A percentile compares a stretch with the other conserved stretches of the same genome.
Evolutionary conservation across 148 eudicot species (phyloP).

Genomic region (Tetragonia tetragonoides): DNA sequence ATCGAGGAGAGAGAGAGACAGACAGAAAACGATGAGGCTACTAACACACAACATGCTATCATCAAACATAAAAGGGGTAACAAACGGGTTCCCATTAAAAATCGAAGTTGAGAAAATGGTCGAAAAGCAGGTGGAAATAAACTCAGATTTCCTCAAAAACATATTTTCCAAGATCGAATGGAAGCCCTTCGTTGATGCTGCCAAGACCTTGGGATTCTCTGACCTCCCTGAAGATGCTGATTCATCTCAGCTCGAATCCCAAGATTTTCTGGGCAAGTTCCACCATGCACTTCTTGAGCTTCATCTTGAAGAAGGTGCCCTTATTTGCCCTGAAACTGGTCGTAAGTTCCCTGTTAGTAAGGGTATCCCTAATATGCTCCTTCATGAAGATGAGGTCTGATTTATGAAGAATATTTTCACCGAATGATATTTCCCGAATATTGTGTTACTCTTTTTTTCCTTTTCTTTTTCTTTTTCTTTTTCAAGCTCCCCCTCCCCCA

Average conservation of each 20-base stretch:
- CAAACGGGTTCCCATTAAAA: conserved; percentile 67
- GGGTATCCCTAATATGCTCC: conserved; percentile 71
- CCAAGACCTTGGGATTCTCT: conserved; percentile 58
- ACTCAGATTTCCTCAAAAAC: conserved; percentile 68
- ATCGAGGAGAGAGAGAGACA: too few relatives aligned
- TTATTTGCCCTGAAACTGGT: conserved; percentile 79
- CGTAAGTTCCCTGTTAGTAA: conserved; percentile 32
- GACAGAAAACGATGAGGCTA: conserved; percentile 56
- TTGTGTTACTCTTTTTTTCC: background rate
- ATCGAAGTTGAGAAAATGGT: conserved; percentile 61
- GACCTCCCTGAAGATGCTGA: conserved; percentile 64
- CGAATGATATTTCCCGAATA: background rate
- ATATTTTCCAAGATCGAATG: conserved; percentile 80
- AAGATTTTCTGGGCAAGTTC: conserved; percentile 30
- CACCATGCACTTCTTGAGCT: conserved; percentile 90
- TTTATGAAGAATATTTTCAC: background rate
- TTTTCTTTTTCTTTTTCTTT: too few relatives aligned
- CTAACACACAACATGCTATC: conserved; percentile 95
- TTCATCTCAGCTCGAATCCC: conserved; percentile 32
- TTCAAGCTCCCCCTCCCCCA: too few relatives aligned
- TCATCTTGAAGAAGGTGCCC: conserved; percentile 84
- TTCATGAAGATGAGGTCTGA: conserved; percentile 77
- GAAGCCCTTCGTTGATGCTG: conserved; percentile 72
- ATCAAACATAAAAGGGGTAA: conserved; percentile 85
- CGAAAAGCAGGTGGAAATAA: conserved; percentile 66